Base-by-base conservation (phyloP, 805 yeast species). In the Teunomyces cretensis region DNA sequence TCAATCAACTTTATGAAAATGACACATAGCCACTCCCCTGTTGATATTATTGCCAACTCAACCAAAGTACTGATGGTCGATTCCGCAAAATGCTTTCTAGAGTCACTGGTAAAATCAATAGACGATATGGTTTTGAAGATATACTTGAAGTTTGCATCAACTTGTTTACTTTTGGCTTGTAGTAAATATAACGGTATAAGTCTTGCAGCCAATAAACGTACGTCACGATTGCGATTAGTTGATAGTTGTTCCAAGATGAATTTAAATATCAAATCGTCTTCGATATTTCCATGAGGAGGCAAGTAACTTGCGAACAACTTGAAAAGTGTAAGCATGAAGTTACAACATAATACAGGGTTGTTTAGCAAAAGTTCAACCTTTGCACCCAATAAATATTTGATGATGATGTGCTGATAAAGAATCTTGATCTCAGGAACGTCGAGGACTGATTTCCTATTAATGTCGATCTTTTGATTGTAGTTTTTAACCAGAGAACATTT, bases 21-120 rank as follows among this genome's bases (percentile, higher is more conserved):
- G 1, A 81, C 79, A 58, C 86, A 86, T 33, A 86, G 74, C 56
- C 82, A 71, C 37, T 86, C 90, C 6, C 88, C 94, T 5, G 75
- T 73, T 5, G 84, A 74, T 0, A 83, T 73, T 6, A 78, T 65
- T 0, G 87, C 83, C 30, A 88, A 56, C 42, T 82, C 86, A 1
- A 84, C 80, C 79, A 91, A 80, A 0, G 86, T 74, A 51, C 62
- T 69, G 1, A 81, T 70, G 0, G 80, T 72, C 0, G 85, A 77
- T 57, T 86, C 91, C 7, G 79, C 82, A 41, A 82, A 55, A 46
- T 78, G 70, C 2, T 52, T 52, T 3, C 63, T 60, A 12, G 58
- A 55, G 9, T 56, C 58, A 26, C 41, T 33, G 35, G 54, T 51
- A n/a, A 74, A 68, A 4, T 67, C 65, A 35, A 79, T 70, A 0